These are phyloP conservation scores for Candida sonorensis DNA, from an alignment of 805 yeast species.

Conservation along the genomic window DNA sequence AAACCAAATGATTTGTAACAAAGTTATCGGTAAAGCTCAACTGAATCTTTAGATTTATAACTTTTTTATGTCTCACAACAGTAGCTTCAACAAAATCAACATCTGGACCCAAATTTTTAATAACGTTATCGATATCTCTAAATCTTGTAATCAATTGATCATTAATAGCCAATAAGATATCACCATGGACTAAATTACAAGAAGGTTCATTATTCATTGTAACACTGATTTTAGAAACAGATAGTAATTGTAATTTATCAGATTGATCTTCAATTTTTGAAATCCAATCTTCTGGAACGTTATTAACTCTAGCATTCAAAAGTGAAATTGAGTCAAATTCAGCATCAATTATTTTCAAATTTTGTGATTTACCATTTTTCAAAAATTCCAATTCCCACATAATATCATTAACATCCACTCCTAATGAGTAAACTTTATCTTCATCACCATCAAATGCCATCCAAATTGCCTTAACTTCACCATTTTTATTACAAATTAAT, in stretches of 20 bases:
- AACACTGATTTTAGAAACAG: slow-evolving; percentile 55
- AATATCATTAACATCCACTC: slow-evolving; percentile 68
- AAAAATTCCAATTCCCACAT: slow-evolving; percentile 48
- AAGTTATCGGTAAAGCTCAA: slow-evolving; percentile 53
- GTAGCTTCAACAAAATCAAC: slow-evolving; percentile 41
- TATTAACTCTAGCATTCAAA: slow-evolving; percentile 72
- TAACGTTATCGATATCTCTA: slow-evolving; percentile 51
- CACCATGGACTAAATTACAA: slow-evolving; percentile 51
- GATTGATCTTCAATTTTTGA: slow-evolving; percentile 46
- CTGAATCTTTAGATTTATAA: slow-evolving; percentile 53
- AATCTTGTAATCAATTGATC: slow-evolving; percentile 57
- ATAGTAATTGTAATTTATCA: slow-evolving; percentile 67
- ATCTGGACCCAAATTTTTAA: slow-evolving; percentile 31
- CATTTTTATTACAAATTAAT: slow-evolving; percentile 67
- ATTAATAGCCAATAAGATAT: slow-evolving; percentile 66
- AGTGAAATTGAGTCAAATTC: slow-evolving; percentile 67
- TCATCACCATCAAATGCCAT: slow-evolving; percentile 75
- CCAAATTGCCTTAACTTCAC: slow-evolving; percentile 82
- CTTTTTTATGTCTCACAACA: slow-evolving; percentile 65
- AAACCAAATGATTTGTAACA: slow-evolving; percentile 58
- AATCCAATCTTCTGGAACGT: slow-evolving; percentile 87
- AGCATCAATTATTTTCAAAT: slow-evolving; percentile 65
- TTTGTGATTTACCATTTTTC: slow-evolving; percentile 44
- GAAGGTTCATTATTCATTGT: slow-evolving; percentile 22
- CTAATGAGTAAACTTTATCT: slow-evolving; percentile 61